These are phyloP conservation scores for Cladosporium sp. DNA, from an alignment of 2,329 filamentous ascomycete species.

Conservation along the genomic window DNA sequence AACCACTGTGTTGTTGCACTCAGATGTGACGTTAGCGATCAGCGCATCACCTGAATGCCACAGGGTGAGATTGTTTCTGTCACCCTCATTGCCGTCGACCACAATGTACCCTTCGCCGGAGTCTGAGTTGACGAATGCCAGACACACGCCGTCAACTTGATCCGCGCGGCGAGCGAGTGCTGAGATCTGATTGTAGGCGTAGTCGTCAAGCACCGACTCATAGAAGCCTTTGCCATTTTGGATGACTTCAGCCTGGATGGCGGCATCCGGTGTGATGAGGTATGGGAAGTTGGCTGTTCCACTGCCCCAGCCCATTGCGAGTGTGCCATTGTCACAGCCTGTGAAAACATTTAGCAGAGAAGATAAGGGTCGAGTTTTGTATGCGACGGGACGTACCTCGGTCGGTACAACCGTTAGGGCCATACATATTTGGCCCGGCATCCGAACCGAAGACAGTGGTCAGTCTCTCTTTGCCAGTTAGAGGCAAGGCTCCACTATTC, in stretches of 20 bases:
- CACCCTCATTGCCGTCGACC: conserved; percentile 57
- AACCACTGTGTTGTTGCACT: conserved; percentile 30
- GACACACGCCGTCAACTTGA: conserved; percentile 23
- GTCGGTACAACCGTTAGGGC: conserved; percentile 73
- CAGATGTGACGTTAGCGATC: conserved; percentile 26
- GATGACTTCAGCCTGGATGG: conserved; percentile 25
- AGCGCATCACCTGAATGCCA: conserved; percentile 50
- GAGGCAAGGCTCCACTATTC: conserved; percentile 57
- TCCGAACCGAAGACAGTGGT: conserved; percentile 67
- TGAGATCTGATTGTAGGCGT: conserved; percentile 31
- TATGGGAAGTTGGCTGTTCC: conserved; percentile 84
- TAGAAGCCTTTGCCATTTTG: conserved; percentile 32
- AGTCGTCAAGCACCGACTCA: conserved; percentile 26
- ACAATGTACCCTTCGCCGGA: conserved; percentile 38
- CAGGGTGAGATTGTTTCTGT: conserved; percentile 24
- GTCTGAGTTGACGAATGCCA: conserved; percentile 31
- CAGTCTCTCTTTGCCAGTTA: conserved; percentile 42
- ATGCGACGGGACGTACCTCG: conserved; percentile 44
- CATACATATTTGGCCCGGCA: conserved; percentile 59
- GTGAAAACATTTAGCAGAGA: conserved; percentile 63
- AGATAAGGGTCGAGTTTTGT: not conserved
- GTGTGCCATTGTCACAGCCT: conserved; percentile 80
- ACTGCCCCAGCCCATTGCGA: conserved; percentile 85
- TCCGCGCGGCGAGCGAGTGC: conserved; percentile 21
- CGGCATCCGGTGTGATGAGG: conserved; percentile 61